Base-by-base conservation (phyloP, 2,329 filamentous ascomycete species). In the Colletotrichum sp. region DNA sequence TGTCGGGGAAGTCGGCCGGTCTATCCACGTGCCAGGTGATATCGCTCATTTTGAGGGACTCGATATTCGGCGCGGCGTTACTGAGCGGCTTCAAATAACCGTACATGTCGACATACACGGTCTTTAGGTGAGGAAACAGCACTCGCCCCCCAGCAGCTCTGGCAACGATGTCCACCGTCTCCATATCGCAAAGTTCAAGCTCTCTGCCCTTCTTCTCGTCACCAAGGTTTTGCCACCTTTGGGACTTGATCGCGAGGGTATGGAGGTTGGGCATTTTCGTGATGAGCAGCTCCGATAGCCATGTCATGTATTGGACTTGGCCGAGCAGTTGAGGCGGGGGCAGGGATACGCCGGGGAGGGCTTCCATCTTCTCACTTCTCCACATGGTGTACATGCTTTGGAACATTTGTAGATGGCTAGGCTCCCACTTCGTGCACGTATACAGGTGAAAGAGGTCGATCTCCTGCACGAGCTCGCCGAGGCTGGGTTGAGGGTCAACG, bases 11-110 rank as follows among this genome's bases (percentile, higher is more conserved):
- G n/a, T 13, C 43, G 43, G 43, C 43, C 43, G 10, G n/a, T 12
- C 1, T 0, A 0, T 48, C n/a, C 43, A 0, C n/a, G n/a, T 52
- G 10, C n/a, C 43, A 58, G 8, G 4, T 0, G 5, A 8, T 0
- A 2, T 4, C 55, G 27, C 1, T 3, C 15, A 58, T 0, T 1
- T 58, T 5, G 2, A 58, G 55, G 15, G 18, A 58, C 25, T 58
- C 27, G 25, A 58, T 30, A 58, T 58, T 58, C 0, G 55, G 55
- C 5, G 55, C 22, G 16, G 5, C 43, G 1, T 52, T 1, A 52
- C 43, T 52, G 43, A 52, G 43, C 12, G 2, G 10, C 8, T 52
- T 22, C 55, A 27, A 58, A 30, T 6, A 27, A 1, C 2, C 15
- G 16, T 0, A 0, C 27, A 10, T 58, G 55, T 58, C 15, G 5